A percentile compares a stretch with the other conserved stretches of the same genome.
These are phyloP conservation scores for Cryptococcus sp. DNA, from an alignment of 1,284 basidiomycete species.

Conservation along the genomic window DNA sequence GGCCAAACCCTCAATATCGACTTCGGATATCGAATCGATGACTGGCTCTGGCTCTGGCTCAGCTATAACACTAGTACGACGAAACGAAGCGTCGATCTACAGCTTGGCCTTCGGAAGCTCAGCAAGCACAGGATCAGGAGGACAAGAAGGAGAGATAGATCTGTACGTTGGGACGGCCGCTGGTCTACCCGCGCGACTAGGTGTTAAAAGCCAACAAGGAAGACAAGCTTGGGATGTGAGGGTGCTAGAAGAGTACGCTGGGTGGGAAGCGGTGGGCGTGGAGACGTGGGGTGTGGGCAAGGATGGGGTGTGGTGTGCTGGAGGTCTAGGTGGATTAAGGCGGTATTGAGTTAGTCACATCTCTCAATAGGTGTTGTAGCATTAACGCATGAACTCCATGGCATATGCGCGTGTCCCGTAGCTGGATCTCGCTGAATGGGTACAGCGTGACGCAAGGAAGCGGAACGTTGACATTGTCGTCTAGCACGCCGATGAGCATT, in stretches of 20 bases:
- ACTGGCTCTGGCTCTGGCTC: not conserved
- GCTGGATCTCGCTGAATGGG: not conserved
- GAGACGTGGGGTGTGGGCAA: conserved; percentile 38
- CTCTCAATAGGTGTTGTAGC: not conserved
- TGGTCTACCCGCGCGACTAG: conserved; percentile 45
- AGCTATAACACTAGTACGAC: conserved; percentile 53
- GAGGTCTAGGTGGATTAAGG: conserved; percentile 43
- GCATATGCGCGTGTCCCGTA: too few relatives aligned
- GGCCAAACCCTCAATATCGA: not conserved
- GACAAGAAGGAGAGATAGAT: conserved; percentile 8
- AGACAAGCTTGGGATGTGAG: conserved; percentile 13
- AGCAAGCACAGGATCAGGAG: not conserved
- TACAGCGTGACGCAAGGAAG: not conserved
- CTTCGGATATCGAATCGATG: not conserved
- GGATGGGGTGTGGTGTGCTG: conserved; percentile 46
- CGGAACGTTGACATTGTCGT: not conserved
- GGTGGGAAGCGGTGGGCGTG: conserved; percentile 50
- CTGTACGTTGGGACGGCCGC: conserved; percentile 47
- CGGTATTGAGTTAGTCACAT: conserved; percentile 26
- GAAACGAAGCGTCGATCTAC: conserved; percentile 64
- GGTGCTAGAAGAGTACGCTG: conserved; percentile 47
- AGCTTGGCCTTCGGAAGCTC: conserved; percentile 53
- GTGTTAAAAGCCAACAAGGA: conserved; percentile 9
- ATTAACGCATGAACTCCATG: not conserved
- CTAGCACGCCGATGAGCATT: too few relatives aligned